A percentile compares a stretch with the other conserved stretches of the same genome.
Conservation (phyloP, 169 alveolate species). For the Eimeria sp. region DNA sequence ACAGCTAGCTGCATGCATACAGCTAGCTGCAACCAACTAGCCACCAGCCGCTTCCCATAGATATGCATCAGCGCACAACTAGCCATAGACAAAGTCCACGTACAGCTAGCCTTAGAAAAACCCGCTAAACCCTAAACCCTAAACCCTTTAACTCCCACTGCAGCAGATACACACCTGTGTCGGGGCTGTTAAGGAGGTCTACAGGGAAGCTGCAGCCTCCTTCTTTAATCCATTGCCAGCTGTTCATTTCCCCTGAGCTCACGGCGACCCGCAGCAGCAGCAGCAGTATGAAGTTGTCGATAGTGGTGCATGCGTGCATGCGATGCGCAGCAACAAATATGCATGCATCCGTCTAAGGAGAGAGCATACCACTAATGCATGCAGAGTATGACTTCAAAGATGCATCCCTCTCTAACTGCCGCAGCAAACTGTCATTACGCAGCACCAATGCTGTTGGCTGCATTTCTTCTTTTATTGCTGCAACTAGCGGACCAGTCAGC, state of each 20-base stretch:
- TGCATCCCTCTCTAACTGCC: conserved; percentile 39
- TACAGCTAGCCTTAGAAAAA: neutral
- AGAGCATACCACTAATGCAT: neutral
- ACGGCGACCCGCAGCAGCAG: neutral
- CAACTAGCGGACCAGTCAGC: conserved; percentile 47
- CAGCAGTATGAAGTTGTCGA: neutral
- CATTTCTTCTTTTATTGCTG: neutral
- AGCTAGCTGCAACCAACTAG: neutral
- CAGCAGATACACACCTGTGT: conserved; percentile 30
- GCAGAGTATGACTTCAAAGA: conserved; percentile 11
- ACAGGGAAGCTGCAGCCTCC: conserved; percentile 73
- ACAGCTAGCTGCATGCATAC: neutral
- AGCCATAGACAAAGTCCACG: neutral
- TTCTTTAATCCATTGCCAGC: conserved; percentile 32
- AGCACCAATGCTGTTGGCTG: conserved; percentile 41
- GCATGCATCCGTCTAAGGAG: neutral
- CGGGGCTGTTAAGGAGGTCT: conserved; percentile 26
- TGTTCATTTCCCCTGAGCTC: conserved; percentile 14
- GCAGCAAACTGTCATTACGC: conserved; percentile 34
- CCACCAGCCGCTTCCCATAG: neutral
- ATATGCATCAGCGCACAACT: neutral
- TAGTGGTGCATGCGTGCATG: neutral
- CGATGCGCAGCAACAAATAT: neutral
- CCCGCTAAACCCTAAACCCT: too few relatives aligned
- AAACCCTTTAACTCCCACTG: too few relatives aligned